phyloP scores from a whole-genome alignment of 129 eudicot genomes.

The Dittrichia graveolens region DNA sequence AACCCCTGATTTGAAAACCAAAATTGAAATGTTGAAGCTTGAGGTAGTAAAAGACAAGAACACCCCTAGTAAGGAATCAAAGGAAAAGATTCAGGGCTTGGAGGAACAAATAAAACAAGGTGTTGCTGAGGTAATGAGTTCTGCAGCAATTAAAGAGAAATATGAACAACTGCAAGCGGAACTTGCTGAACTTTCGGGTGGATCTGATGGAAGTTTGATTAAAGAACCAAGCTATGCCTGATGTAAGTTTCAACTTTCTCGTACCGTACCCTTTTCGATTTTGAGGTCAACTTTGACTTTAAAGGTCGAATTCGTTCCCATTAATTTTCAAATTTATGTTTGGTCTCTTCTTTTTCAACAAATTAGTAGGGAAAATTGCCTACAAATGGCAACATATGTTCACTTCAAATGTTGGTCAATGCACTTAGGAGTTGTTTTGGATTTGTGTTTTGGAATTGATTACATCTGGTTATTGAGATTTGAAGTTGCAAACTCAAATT shows the following conservation, averaged over 20 bases:
- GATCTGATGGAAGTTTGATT: constrained; percentile 48
- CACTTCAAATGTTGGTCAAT: neutral
- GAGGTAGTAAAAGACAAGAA: constrained; percentile 53
- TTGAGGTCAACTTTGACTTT: constrained; percentile 15
- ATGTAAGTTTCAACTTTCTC: constrained; percentile 30
- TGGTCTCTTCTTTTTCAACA: neutral
- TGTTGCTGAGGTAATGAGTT: constrained; percentile 52
- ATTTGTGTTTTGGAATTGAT: neutral
- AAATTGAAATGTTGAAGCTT: constrained; percentile 52
- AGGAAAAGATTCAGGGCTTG: constrained; percentile 60
- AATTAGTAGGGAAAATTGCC: neutral
- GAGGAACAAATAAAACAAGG: constrained; percentile 56
- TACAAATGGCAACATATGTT: neutral
- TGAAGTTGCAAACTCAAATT: neutral
- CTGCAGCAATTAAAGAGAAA: constrained; percentile 51
- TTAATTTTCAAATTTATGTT: neutral
- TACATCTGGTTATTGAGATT: neutral
- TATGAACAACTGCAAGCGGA: constrained; percentile 54
- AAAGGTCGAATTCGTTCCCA: constrained; percentile 9
- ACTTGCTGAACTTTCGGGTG: constrained; percentile 51
- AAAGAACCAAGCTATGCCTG: constrained; percentile 26
- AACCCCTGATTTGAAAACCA: constrained; percentile 59
- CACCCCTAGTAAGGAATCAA: constrained; percentile 50
- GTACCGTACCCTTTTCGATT: neutral
- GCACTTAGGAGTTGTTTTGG: neutral